Conservation (phyloP, 2,329 filamentous ascomycete species). For the Sporothrix sp. region DNA sequence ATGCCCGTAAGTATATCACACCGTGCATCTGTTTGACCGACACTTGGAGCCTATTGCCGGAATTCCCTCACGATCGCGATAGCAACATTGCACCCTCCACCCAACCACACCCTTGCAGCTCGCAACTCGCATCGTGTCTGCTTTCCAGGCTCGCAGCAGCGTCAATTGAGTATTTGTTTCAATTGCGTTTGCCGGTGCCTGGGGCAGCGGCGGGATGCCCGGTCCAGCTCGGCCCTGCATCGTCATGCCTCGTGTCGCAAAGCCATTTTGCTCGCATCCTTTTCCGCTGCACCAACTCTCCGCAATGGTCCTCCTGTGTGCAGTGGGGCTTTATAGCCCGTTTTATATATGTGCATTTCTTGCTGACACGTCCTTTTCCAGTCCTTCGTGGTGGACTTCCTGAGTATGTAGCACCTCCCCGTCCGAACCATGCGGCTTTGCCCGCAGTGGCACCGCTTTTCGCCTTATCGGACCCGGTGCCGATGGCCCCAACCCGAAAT, state of each 20-base stretch:
- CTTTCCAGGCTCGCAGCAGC: background rate
- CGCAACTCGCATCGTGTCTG: background rate
- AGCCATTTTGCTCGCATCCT: background rate
- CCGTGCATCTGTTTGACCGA: slow-evolving; percentile 22
- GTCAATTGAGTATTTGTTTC: slow-evolving; percentile 6
- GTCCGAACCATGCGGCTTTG: background rate
- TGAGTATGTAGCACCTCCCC: slow-evolving; percentile 64
- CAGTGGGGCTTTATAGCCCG: no score
- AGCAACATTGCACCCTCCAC: background rate
- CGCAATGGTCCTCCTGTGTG: no score
- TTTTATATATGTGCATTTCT: background rate
- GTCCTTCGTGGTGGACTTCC: slow-evolving; percentile 96
- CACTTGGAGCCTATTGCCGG: slow-evolving; percentile 8
- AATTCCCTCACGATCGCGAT: slow-evolving; percentile 22
- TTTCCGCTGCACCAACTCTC: background rate
- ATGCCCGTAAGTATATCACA: slow-evolving; percentile 50
- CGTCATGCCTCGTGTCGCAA: background rate
- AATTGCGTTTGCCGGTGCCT: background rate
- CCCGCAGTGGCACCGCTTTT: background rate
- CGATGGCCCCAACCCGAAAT: background rate
- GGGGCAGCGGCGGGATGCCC: background rate
- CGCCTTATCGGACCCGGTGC: slow-evolving; percentile 1
- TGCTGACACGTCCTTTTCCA: slow-evolving; percentile 34
- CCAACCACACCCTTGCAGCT: background rate
- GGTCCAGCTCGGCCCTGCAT: background rate